A percentile compares a stretch with the other conserved stretches of the same genome.
Conservation (phyloP, 1,139 yeast genomes). For the Geotrichum fermentans region DNA sequence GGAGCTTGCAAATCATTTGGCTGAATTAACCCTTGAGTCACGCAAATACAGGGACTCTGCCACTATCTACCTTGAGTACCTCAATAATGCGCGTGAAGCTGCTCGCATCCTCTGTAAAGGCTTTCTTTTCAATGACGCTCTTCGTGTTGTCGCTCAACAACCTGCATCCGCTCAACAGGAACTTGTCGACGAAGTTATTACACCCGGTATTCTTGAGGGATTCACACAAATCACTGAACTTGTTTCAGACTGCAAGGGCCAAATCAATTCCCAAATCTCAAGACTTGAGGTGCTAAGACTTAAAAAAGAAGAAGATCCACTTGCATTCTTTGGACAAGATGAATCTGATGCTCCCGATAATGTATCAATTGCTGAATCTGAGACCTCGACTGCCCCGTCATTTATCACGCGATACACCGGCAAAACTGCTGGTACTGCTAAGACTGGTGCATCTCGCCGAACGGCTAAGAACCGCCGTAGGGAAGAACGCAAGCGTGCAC, state of each 20-base stretch:
- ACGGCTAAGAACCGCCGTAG: conserved; percentile 89
- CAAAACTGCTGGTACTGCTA: conserved; percentile 90
- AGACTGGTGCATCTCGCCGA: conserved; percentile 89
- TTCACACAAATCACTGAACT: conserved; percentile 84
- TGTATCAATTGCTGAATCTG: conserved; percentile 92
- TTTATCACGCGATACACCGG: conserved; percentile 95
- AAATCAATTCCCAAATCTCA: conserved; percentile 72
- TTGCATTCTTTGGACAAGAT: conserved; percentile 64
- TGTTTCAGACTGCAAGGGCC: conserved; percentile 85
- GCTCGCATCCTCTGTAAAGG: conserved; percentile 68
- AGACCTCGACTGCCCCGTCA: conserved; percentile 86
- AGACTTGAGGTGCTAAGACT: conserved; percentile 79
- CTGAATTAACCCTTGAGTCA: conserved; percentile 56
- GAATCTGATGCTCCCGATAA: conserved; percentile 68
- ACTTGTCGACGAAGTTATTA: conserved; percentile 56
- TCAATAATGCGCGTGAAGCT: conserved; percentile 59
- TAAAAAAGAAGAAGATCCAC: conserved; percentile 80
- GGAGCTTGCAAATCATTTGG: conserved; percentile 55
- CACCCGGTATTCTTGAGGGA: conserved; percentile 75
- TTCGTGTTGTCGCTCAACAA: conserved; percentile 51
- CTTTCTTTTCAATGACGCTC: conserved; percentile 70
- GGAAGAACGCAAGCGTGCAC: conserved; percentile 91
- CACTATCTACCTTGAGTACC: conserved; percentile 58
- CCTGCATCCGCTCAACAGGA: conserved; percentile 27
- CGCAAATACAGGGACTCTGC: conserved; percentile 85